Percentiles rank a stretch among this genome's conserved stretches.
Conservation (phyloP, 768 basidiomycete genomes). For the Galerina sulciceps region DNA sequence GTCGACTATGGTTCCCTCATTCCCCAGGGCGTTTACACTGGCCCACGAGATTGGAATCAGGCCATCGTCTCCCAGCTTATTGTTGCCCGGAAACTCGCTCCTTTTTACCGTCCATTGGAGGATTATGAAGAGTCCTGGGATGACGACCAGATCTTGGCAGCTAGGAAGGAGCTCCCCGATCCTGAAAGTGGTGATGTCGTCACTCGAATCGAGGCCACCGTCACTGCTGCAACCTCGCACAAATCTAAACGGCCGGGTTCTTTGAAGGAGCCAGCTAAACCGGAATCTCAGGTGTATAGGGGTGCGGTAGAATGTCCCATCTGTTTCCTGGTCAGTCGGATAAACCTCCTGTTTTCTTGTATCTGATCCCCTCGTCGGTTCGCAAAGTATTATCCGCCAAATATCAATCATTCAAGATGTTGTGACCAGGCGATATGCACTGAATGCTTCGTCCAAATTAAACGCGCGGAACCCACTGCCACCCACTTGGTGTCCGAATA, state of each 20-base stretch:
- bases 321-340: conserved; percentile 85
- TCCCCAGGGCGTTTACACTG: conserved; percentile 88
- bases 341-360: conserved; percentile 18
- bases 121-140: conserved; percentile 92
- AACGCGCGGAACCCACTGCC: conserved; percentile 91
- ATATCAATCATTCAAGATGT: conserved; percentile 96
- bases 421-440: conserved; percentile 99
- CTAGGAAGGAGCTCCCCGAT: conserved; percentile 71
- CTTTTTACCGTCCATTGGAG: conserved; percentile 95
- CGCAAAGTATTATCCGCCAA: conserved; percentile 90
- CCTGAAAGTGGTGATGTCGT: conserved; percentile 49
- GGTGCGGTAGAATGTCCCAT: conserved; percentile 95
- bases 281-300: conserved; percentile 82
- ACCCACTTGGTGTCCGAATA: conserved; percentile 97
- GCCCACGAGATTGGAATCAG: conserved; percentile 88
- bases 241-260: conserved; percentile 59
- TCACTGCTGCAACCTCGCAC: conserved; percentile 32
- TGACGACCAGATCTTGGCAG: conserved; percentile 83
- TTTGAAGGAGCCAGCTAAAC: conserved; percentile 68
- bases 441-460: conserved; percentile 99
- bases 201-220: conserved; percentile 48
- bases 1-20: conserved; percentile 83
- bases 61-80: conserved; percentile 86
- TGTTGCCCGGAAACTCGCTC: conserved; percentile 84
- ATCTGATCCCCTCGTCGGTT: conserved; percentile 31